phyloP scores from a whole-genome alignment of 345 rosid species.

The Aquilaria yunnanensis region DNA sequence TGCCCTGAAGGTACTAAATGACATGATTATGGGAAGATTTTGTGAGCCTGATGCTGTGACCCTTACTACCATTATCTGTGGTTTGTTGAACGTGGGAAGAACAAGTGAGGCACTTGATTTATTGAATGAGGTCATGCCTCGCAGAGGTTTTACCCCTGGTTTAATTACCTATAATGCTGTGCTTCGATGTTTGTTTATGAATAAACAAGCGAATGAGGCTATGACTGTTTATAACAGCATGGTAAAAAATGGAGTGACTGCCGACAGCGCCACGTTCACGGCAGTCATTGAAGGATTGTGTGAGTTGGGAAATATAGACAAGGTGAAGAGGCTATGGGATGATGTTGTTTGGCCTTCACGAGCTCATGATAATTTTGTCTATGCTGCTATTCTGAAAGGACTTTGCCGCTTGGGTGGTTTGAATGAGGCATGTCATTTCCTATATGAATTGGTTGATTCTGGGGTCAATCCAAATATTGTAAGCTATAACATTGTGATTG shows the following conservation, averaged over 20 bases:
- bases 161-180: constrained; percentile 72
- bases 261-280: constrained; percentile 46
- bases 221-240: constrained; percentile 42
- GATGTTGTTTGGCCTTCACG: constrained; percentile 78
- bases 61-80: constrained; percentile 55
- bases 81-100: constrained; percentile 56
- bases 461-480: constrained; percentile 59
- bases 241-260: constrained; percentile 37
- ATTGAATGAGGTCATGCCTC: constrained; percentile 41
- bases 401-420: constrained; percentile 44
- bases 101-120: constrained; percentile 50
- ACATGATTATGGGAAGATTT: constrained; percentile 72
- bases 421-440: constrained; percentile 69
- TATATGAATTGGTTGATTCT: constrained; percentile 67
- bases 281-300: constrained; percentile 58
- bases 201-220: constrained; percentile 43
- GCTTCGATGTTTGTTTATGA: constrained; percentile 54
- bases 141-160: constrained; percentile 44
- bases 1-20: constrained; percentile 60
- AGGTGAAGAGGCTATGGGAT: constrained; percentile 75
- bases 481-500: constrained; percentile 69
- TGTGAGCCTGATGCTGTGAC: constrained; percentile 71
- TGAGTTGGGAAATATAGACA: constrained; percentile 34
- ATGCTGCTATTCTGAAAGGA: constrained; percentile 77
- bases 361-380: constrained; percentile 61